Evolutionary conservation across 768 basidiomycete species (phyloP).

Genomic region (Zangia roseola): DNA sequence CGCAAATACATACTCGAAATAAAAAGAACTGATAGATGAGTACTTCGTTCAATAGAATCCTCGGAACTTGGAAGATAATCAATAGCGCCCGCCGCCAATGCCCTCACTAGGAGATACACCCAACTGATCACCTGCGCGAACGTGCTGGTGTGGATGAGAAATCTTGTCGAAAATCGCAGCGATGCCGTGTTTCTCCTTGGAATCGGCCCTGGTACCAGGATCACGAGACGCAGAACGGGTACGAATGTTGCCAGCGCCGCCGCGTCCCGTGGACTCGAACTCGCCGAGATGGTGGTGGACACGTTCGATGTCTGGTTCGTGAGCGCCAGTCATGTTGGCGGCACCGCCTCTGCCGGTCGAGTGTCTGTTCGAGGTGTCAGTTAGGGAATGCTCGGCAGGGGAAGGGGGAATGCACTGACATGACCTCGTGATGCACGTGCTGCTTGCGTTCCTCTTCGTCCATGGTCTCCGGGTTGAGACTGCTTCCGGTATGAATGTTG

Average conservation of each 20-base stretch:
- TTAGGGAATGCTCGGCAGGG: background rate
- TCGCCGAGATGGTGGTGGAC: constrained; percentile 23
- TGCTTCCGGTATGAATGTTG: constrained; percentile 44
- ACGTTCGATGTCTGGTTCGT: constrained; percentile 40
- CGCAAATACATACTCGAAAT: background rate
- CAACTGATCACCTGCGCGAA: background rate
- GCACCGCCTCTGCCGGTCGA: constrained; percentile 69
- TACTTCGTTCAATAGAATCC: too few relatives aligned
- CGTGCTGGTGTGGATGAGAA: constrained; percentile 19
- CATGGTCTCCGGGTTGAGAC: constrained; percentile 15
- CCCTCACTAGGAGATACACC: background rate
- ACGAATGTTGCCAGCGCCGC: constrained; percentile 62
- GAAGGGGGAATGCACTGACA: constrained; percentile 36
- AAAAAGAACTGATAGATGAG: background rate
- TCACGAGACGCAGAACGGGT: constrained; percentile 36
- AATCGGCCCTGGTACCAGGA: constrained; percentile 19
- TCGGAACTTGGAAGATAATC: too few relatives aligned
- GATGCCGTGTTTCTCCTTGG: constrained; percentile 33
- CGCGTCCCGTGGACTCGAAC: constrained; percentile 51
- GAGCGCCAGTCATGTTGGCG: constrained; percentile 51
- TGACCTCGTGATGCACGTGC: constrained; percentile 31
- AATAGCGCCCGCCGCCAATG: background rate
- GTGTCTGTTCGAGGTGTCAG: constrained; percentile 40
- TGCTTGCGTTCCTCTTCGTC: constrained; percentile 38
- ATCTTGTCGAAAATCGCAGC: constrained; percentile 31